Percentiles rank a stretch among this genome's conserved stretches.
Evolutionary conservation across 805 yeast species (phyloP).

Genomic region (Zygoascus ofunaensis): DNA sequence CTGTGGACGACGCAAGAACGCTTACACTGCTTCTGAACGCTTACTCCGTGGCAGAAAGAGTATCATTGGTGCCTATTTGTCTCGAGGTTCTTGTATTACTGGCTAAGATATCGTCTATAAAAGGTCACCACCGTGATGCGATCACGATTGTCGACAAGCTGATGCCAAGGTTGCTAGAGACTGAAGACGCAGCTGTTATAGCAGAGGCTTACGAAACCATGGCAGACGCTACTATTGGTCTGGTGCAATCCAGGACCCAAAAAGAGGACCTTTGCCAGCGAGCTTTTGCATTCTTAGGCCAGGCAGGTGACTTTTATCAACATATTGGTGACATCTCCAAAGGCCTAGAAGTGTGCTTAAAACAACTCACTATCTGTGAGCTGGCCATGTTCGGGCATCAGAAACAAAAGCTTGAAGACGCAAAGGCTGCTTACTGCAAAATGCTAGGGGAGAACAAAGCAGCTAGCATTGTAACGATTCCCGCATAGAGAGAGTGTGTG

Average conservation of each 20-base stretch:
- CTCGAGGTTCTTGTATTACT: constrained; percentile 42
- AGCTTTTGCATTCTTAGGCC: background rate
- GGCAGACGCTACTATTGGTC: constrained; percentile 25
- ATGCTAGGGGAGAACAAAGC: background rate
- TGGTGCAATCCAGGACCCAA: background rate
- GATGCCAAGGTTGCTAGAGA: constrained; percentile 39
- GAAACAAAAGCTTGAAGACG: background rate
- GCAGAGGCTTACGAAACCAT: constrained; percentile 33
- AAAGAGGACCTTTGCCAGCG: background rate
- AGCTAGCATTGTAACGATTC: background rate
- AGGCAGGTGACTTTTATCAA: constrained; percentile 3
- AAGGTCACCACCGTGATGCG: constrained; percentile 39
- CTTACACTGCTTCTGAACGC: constrained; percentile 43
- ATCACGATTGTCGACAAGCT: constrained; percentile 32
- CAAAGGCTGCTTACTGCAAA: background rate
- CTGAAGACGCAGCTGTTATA: constrained; percentile 32
- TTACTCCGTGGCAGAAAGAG: constrained; percentile 38
- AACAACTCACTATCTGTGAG: background rate
- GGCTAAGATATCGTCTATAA: constrained; percentile 35
- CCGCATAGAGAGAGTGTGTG: too few relatives aligned
- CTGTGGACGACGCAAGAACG: constrained; percentile 37
- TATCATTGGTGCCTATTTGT: constrained; percentile 38
- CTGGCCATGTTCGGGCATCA: background rate
- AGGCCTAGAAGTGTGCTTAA: background rate
- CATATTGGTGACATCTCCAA: background rate